phyloP scores from a whole-genome alignment of 2,329 filamentous ascomycete species.

The Fusarium nelsonii region DNA sequence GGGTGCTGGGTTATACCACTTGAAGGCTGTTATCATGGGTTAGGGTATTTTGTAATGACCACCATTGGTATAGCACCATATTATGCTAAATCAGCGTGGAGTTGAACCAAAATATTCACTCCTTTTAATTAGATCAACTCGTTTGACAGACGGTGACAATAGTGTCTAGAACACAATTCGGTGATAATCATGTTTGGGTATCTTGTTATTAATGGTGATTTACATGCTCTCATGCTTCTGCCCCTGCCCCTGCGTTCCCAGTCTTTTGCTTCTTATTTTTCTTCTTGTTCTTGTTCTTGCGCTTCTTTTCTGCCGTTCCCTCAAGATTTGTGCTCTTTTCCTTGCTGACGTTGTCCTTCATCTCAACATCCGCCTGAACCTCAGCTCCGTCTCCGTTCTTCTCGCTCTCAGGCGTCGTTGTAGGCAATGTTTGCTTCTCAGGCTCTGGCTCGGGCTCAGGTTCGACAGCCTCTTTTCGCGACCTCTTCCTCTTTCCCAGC shows the following conservation, averaged over 20 bases:
- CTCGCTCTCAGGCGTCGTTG: background rate
- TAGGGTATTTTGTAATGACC: conserved; percentile 4
- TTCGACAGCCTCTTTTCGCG: conserved; percentile 34
- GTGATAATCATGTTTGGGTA: conserved; percentile 11
- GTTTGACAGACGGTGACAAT: background rate
- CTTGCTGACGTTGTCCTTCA: conserved; percentile 38
- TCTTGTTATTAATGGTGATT: conserved; percentile 9
- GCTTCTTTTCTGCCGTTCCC: conserved; percentile 33
- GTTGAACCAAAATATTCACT: background rate
- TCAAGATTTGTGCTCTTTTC: conserved; percentile 13
- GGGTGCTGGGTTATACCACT: conserved; percentile 27
- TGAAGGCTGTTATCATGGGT: conserved; percentile 14
- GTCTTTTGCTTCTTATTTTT: conserved; percentile 50
- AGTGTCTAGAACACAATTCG: background rate
- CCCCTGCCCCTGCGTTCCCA: conserved; percentile 31
- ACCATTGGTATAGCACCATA: conserved; percentile 8
- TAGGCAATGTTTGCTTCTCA: background rate
- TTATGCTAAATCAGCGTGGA: conserved; percentile 1
- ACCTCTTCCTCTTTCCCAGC: conserved; percentile 55
- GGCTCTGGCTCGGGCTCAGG: background rate
- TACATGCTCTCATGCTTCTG: background rate
- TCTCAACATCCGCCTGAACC: conserved; percentile 37
- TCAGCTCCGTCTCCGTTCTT: background rate
- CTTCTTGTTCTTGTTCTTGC: conserved; percentile 46
- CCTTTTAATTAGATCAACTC: conserved; percentile 3